Evolutionary conservation across 192 early-diverging fungal species (phyloP).

Genomic region (Lunasporangiospora selenospora): DNA sequence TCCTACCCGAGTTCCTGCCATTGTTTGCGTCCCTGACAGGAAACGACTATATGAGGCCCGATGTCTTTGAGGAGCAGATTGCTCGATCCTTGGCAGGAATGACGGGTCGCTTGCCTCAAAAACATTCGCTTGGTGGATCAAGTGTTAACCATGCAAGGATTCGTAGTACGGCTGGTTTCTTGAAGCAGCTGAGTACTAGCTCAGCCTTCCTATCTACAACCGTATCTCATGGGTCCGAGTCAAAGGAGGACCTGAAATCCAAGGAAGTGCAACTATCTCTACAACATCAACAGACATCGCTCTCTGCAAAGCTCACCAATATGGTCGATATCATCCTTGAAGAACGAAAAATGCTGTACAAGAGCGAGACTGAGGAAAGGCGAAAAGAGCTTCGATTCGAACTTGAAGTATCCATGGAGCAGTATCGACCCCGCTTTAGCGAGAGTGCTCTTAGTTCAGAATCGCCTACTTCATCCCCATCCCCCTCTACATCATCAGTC

Average conservation of each 20-base stretch:
- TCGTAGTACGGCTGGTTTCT: slow-evolving; percentile 22
- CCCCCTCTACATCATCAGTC: too few relatives aligned
- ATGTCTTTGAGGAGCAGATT: slow-evolving; percentile 42
- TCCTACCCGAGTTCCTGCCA: slow-evolving; percentile 43
- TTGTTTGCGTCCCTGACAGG: slow-evolving; percentile 57
- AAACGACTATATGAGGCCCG: slow-evolving; percentile 54
- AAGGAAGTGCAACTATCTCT: too few relatives aligned
- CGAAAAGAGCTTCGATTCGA: slow-evolving; percentile 18
- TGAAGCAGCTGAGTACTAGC: slow-evolving; percentile 31
- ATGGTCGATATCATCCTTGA: slow-evolving; percentile 21
- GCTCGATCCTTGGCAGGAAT: slow-evolving; percentile 4
- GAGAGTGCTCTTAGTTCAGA: too few relatives aligned
- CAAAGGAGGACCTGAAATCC: not conserved
- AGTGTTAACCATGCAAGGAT: slow-evolving; percentile 36
- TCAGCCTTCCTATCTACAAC: too few relatives aligned
- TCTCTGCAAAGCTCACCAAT: not conserved
- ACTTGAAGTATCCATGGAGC: slow-evolving; percentile 32
- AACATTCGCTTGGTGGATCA: not conserved
- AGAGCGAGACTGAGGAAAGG: slow-evolving; percentile 6
- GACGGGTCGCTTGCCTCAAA: slow-evolving; percentile 33
- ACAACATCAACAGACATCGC: too few relatives aligned
- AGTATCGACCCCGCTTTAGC: slow-evolving; percentile 25
- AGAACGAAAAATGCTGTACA: slow-evolving; percentile 22
- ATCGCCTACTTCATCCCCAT: too few relatives aligned
- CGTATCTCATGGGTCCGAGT: not conserved